Conservation (phyloP, 208 protist species). For the Crithidia mellificae region DNA sequence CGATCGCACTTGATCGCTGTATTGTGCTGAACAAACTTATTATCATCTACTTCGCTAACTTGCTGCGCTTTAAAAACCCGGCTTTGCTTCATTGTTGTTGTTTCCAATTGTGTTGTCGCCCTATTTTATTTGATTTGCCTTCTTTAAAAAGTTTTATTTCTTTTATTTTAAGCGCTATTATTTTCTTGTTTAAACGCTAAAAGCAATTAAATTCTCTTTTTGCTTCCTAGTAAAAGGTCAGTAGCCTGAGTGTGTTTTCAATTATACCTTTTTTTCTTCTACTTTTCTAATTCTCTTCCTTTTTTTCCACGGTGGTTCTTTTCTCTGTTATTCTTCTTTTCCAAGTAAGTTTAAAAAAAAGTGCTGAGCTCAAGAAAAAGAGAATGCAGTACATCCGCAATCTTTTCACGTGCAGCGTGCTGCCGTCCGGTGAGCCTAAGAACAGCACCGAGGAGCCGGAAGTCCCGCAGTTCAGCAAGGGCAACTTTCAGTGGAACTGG, state of each 20-base stretch:
- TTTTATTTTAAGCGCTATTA: background rate
- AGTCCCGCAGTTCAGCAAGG: conserved; percentile 43
- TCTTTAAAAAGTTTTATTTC: background rate
- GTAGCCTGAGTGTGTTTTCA: too few species aligned
- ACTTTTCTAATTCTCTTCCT: background rate
- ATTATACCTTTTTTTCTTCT: background rate
- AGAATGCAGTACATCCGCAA: conserved; percentile 9
- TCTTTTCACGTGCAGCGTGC: conserved; percentile 23
- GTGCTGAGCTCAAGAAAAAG: background rate
- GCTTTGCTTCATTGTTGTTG: too few species aligned
- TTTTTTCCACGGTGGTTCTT: background rate
- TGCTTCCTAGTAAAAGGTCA: too few species aligned
- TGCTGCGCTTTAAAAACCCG: too few species aligned
- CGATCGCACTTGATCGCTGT: too few species aligned
- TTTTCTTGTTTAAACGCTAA: too few species aligned
- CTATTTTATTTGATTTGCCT: background rate
- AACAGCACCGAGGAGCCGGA: conserved; percentile 26
- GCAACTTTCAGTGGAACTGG: conserved; percentile 53
- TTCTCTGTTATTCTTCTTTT: background rate
- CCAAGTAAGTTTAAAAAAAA: background rate
- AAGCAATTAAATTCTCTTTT: too few species aligned
- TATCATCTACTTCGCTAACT: too few species aligned
- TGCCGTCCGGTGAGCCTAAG: conserved; percentile 11
- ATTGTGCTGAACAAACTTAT: too few species aligned
- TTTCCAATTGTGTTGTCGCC: background rate